Conservation (phyloP, 2,329 filamentous ascomycete species). For the Cladophialophora yegresii region DNA sequence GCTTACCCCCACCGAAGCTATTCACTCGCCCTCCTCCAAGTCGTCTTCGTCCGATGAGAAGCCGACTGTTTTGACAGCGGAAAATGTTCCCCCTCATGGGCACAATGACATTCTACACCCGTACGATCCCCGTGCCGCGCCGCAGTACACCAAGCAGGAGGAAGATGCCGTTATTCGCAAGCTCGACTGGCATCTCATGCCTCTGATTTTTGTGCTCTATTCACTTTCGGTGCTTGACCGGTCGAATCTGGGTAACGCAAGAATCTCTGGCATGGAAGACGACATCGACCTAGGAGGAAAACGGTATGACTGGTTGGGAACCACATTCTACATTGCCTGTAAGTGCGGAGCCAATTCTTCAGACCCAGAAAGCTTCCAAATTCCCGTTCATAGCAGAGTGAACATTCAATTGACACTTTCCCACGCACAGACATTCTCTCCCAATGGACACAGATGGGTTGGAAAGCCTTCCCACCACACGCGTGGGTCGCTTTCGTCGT, state of each 20-base stretch:
- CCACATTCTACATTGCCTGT: constrained; percentile 57
- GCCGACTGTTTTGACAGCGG: constrained; percentile 19
- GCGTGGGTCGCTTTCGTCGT: constrained; percentile 36
- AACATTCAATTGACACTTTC: background rate
- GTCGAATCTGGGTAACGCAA: constrained; percentile 58
- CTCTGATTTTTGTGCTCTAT: constrained; percentile 34
- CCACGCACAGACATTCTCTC: constrained; percentile 34
- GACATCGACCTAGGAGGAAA: constrained; percentile 52
- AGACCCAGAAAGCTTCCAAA: background rate
- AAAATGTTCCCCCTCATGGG: constrained; percentile 8
- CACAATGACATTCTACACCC: constrained; percentile 23
- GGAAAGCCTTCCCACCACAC: constrained; percentile 39
- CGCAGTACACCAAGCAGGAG: constrained; percentile 27
- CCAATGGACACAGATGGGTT: constrained; percentile 37
- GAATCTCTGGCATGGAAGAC: constrained; percentile 56
- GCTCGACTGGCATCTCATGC: constrained; percentile 36
- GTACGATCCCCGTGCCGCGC: constrained; percentile 19
- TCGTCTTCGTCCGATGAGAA: constrained; percentile 22
- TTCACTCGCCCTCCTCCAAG: constrained; percentile 10
- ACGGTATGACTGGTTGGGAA: constrained; percentile 55
- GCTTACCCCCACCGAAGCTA: background rate
- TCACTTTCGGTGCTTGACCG: constrained; percentile 49
- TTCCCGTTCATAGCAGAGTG: background rate
- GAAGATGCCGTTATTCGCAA: constrained; percentile 31
- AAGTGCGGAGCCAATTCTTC: constrained; percentile 26